Percentiles rank a stretch among this genome's conserved stretches.
These are phyloP conservation scores for Trypanosoma vivax DNA, from an alignment of 208 protist genomes.

Conservation along the genomic window DNA sequence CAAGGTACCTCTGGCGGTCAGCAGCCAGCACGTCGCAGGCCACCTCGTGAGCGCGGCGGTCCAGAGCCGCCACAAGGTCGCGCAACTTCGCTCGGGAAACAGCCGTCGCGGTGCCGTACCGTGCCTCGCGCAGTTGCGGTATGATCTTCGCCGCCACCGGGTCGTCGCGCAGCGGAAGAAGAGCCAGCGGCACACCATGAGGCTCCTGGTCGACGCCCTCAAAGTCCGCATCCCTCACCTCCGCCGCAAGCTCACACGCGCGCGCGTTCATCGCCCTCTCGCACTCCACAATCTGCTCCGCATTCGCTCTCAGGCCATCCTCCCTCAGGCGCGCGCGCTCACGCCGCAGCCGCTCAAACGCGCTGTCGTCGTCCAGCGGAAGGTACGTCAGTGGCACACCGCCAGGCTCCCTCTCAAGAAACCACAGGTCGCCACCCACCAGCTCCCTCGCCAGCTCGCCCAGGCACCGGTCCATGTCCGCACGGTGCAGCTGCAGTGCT, in stretches of 20 bases:
- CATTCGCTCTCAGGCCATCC: conserved; percentile 39
- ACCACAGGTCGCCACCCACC: conserved; percentile 72
- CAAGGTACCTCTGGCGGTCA: conserved; percentile 48
- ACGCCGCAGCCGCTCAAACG: conserved; percentile 39
- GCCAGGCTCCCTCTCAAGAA: conserved; percentile 45
- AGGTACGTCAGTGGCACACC: conserved; percentile 41
- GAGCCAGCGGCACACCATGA: conserved; percentile 50
- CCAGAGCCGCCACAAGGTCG: conserved; percentile 37
- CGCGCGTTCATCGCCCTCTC: conserved; percentile 62
- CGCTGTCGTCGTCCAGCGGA: conserved; percentile 26
- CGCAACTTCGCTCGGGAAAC: conserved; percentile 22
- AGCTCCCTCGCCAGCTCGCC: conserved; percentile 52
- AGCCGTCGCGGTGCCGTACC: conserved; percentile 3
- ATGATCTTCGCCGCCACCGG: conserved; percentile 36
- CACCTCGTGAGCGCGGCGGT: conserved; percentile 34
- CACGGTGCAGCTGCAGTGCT: conserved; percentile 18
- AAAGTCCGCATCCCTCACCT: conserved; percentile 44
- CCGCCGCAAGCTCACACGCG: conserved; percentile 29
- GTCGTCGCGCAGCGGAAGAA: conserved; percentile 51
- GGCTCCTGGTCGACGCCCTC: conserved; percentile 47
- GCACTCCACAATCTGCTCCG: conserved; percentile 33
- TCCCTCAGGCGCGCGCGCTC: conserved; percentile 41
- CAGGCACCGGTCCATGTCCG: conserved; percentile 47
- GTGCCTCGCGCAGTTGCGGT: conserved; percentile 29
- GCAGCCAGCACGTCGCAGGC: conserved; percentile 39